These are phyloP conservation scores for Colletotrichum destructivum DNA, from an alignment of 2,329 filamentous ascomycete genomes.

Conservation along the genomic window DNA sequence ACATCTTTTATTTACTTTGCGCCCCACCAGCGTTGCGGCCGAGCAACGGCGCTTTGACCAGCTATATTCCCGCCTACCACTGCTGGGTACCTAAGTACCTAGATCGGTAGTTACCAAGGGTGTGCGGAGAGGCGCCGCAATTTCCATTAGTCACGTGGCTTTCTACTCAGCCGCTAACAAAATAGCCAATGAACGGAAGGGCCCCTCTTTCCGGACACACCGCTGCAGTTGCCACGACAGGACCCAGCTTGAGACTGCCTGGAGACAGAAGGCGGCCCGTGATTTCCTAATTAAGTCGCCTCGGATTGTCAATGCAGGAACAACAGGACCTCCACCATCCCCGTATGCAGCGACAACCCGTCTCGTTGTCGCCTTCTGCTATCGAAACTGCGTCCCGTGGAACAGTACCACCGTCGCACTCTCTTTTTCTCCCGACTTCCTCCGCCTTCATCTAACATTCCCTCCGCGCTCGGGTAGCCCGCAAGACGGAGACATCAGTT, in stretches of 20 bases:
- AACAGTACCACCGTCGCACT: background rate
- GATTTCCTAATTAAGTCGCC: constrained; percentile 37
- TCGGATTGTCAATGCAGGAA: constrained; percentile 42
- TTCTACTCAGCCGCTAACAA: background rate
- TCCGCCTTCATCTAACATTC: background rate
- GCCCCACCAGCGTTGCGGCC: constrained; percentile 51
- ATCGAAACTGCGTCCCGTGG: constrained; percentile 18
- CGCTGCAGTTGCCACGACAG: constrained; percentile 37
- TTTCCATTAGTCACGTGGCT: constrained; percentile 22
- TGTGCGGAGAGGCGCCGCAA: background rate
- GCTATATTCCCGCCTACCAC: background rate
- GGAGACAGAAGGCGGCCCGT: constrained; percentile 32
- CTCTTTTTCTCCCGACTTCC: constrained; percentile 1
- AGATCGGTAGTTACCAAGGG: no score
- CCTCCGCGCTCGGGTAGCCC: background rate
- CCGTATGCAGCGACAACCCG: constrained; percentile 27
- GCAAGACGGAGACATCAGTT: constrained; percentile 4
- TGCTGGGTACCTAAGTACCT: no score
- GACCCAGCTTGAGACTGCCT: constrained; percentile 11
- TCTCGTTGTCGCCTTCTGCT: constrained; percentile 22
- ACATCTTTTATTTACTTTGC: constrained; percentile 64
- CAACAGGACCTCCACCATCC: constrained; percentile 28
- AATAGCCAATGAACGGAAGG: constrained; percentile 21
- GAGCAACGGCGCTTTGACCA: constrained; percentile 43
- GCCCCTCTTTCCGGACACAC: constrained; percentile 8